Base-by-base conservation (phyloP, 2,329 filamentous ascomycete genomes). In the Hymenotorrendiella dingleyae region DNA sequence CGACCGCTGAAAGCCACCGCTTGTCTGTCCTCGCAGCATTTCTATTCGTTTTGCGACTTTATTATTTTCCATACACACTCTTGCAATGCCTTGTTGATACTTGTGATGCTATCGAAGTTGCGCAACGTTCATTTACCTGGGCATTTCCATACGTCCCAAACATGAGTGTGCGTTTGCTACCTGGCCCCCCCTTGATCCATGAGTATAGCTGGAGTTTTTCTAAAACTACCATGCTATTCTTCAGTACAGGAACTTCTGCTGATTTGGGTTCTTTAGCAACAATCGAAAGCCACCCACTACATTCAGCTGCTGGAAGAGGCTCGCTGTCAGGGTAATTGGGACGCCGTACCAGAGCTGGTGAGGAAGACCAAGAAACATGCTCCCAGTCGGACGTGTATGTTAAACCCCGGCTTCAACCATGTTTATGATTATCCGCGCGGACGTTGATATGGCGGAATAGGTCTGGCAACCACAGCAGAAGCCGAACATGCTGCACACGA, bases 301-400 rank as follows among this genome's bases (percentile, higher is more conserved):
- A 76, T 95, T 54, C 74, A 78, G 62, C 79, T 81, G 65, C 78
- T 98, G 60, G 87, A 97, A 64, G 76, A 82, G 55, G 89, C 88
- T 53, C 84, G 93, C 59, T 94, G 88, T 65, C 82, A 91, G 58
- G 89, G 85, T 40, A 82, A 82, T 63, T 98, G 93, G 93, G 73
- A 80, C 54, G 80, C 86, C 22, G 76, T 97, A 22, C 86, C 87
- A 20, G 91, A 97, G 68, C 76, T 94, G 50, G 82, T 93, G 57
- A 81, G 91, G 63, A 98, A 98, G 67, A 77, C 97, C 59, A 85
- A 84, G 60, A 97, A 98, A 66, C 91, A 98, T 74, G 86, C 89
- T 56, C 84, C 89, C 29, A 78, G 86, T 48, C 79, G 86, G 64
- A 78, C 78, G 66, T 95, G 91, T 96, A 82, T 57, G 78, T 62